Base-by-base conservation (phyloP, 352 stramenopile species). In the Blastocystis sp. region DNA sequence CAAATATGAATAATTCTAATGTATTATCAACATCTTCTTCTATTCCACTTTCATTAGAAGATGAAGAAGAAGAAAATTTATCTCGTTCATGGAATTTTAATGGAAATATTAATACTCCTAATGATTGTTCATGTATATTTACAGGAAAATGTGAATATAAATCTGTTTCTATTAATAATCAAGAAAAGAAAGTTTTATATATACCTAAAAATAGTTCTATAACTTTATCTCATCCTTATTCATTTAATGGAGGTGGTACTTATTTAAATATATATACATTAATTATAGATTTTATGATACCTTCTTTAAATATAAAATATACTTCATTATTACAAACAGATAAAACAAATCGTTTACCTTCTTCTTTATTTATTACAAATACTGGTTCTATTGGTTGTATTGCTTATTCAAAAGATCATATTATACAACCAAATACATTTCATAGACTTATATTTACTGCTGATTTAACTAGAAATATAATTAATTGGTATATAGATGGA, bases 211-310 rank as follows among this genome's bases (percentile, higher is more conserved):
- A n/a, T n/a, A n/a, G n/a, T n/a, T n/a, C n/a, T n/a, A n/a, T n/a
- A n/a, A n/a, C n/a, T n/a, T n/a, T n/a, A n/a, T n/a, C n/a, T n/a
- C n/a, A n/a, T n/a, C n/a, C n/a, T n/a, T n/a, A n/a, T n/a, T n/a
- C n/a, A n/a, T n/a, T n/a, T n/a, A n/a, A n/a, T n/a, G 52, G 37
- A 19, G 52, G 41, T n/a, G 52, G 52, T 21, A 42, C 54, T 2
- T 62, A 62, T 52, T 5, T 62, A 10, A 62, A 62, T 18, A 45
- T 18, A 7, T 62, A 28, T 23, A 48, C 52, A 13, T 24, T 62
- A 7, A 48, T 62, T 11, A 49, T 62, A 24, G 52, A 62, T 27
- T 27, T 62, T 2, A 34, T 62, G 11, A 13, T 49, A 10, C 33
- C 52, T 16, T 39, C 48, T 24, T 49, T 52, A 18, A 31, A 18